Conservation (phyloP, 306 rosid species). For the Acacia melanoxylon region DNA sequence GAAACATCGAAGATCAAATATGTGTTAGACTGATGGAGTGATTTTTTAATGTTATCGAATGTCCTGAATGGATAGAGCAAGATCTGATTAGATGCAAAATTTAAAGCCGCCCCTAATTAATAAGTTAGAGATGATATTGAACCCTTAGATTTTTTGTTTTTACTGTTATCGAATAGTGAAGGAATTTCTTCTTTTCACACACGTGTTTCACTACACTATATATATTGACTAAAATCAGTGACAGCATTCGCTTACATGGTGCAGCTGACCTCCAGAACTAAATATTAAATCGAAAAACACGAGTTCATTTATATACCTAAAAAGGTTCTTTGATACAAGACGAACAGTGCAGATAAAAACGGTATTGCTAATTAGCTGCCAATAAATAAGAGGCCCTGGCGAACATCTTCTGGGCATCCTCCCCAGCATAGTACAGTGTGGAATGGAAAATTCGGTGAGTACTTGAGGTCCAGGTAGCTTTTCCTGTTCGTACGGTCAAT, state of each 20-base stretch:
- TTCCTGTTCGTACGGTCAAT: conserved; percentile 21
- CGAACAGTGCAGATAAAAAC: neutral
- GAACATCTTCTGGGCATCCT: conserved; percentile 5
- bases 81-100: conserved; percentile 36
- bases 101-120: neutral
- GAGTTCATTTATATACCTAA: neutral
- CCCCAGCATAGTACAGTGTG: neutral
- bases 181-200: conserved; percentile 15
- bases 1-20: conserved; percentile 22
- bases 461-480: neutral
- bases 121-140: conserved; percentile 8
- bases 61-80: conserved; percentile 27
- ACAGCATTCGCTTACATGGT: conserved; percentile 25
- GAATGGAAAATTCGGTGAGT: neutral
- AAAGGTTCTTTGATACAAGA: neutral
- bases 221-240: neutral
- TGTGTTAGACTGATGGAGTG: neutral
- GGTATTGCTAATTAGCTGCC: neutral
- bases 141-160: neutral
- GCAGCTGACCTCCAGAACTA: neutral
- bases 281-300: conserved; percentile 2
- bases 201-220: neutral
- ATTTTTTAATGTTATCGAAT: conserved; percentile 27
- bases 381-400: neutral
- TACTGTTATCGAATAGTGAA: neutral